Evolutionary conservation across 2,329 filamentous ascomycete genomes (phyloP).

Genomic region (Ceratocystiopsis brevicomis): DNA sequence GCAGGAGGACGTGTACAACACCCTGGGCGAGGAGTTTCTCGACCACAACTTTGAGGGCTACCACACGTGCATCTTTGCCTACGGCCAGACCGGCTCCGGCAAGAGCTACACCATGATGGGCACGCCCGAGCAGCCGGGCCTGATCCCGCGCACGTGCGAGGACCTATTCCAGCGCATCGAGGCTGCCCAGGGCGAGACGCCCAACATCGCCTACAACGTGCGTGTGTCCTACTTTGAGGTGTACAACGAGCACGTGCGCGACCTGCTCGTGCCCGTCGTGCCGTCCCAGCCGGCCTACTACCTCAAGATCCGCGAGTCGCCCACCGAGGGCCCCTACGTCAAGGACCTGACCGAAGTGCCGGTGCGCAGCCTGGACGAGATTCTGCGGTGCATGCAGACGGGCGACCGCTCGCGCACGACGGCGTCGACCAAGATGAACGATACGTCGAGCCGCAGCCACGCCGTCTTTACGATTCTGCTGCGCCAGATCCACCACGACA

Average conservation of each 20-base stretch:
- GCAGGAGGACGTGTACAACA: constrained; percentile 73
- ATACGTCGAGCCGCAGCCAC: constrained; percentile 89
- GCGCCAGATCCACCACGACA: constrained; percentile 94
- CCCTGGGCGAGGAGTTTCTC: constrained; percentile 73
- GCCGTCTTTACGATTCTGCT: constrained; percentile 96
- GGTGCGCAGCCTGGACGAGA: constrained; percentile 70
- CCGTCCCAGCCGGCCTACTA: constrained; percentile 61
- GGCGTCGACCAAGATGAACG: constrained; percentile 97
- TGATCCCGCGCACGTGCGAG: constrained; percentile 92
- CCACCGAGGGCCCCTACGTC: constrained; percentile 91
- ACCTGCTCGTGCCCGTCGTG: constrained; percentile 39
- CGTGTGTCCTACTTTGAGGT: constrained; percentile 98
- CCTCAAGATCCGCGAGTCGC: constrained; percentile 91
- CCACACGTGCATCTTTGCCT: constrained; percentile 99
- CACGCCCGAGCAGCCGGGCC: constrained; percentile 85
- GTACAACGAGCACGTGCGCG: constrained; percentile 93
- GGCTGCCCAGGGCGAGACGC: constrained; percentile 43
- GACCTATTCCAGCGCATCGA: constrained; percentile 87
- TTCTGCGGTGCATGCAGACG: constrained; percentile 75
- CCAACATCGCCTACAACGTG: constrained; percentile 66
- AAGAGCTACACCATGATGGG: constrained; percentile 98
- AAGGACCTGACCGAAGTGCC: constrained; percentile 83
- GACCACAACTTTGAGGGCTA: constrained; percentile 98
- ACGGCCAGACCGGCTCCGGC: constrained; percentile 90
- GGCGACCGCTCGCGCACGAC: constrained; percentile 77